phyloP scores from a whole-genome alignment of 192 early-diverging fungal genomes.

The Entomortierella lignicola region DNA sequence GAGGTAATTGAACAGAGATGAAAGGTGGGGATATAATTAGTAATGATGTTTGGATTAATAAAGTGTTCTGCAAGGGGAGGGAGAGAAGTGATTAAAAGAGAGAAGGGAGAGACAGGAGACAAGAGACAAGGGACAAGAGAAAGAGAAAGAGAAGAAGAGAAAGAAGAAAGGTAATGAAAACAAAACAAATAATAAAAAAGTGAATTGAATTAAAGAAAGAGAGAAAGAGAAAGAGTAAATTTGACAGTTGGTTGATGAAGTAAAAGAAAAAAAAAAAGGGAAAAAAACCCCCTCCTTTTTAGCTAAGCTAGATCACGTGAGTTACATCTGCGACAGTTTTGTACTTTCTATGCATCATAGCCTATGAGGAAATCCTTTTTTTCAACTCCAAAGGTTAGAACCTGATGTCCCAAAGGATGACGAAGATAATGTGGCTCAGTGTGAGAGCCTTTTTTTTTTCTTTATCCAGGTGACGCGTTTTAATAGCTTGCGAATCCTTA shows the following conservation, averaged over 20 bases:
- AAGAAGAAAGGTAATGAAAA: neutral
- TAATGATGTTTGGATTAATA: no score
- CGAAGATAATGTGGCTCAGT: no score
- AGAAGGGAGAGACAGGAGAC: neutral
- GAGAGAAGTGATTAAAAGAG: neutral
- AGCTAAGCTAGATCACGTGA: neutral
- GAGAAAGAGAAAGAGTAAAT: no score
- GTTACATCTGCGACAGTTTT: neutral
- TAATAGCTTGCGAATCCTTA: no score
- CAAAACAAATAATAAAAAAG: neutral
- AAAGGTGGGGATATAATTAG: no score
- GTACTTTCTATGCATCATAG: no score
- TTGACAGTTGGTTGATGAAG: no score
- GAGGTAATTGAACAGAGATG: neutral
- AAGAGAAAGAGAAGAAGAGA: neutral
- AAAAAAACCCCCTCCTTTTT: neutral
- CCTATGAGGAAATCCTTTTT: no score
- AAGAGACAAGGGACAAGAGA: neutral
- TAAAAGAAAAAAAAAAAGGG: slow-evolving; percentile 12
- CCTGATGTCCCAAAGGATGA: no score
- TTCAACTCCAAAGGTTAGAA: no score
- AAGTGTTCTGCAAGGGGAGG: neutral
- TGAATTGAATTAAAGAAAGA: no score
- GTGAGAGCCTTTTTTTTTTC: no score
- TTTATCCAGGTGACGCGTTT: neutral